Evolutionary conservation across 2,329 filamentous ascomycete species (phyloP).

Genomic region (Didymella arachidicola): DNA sequence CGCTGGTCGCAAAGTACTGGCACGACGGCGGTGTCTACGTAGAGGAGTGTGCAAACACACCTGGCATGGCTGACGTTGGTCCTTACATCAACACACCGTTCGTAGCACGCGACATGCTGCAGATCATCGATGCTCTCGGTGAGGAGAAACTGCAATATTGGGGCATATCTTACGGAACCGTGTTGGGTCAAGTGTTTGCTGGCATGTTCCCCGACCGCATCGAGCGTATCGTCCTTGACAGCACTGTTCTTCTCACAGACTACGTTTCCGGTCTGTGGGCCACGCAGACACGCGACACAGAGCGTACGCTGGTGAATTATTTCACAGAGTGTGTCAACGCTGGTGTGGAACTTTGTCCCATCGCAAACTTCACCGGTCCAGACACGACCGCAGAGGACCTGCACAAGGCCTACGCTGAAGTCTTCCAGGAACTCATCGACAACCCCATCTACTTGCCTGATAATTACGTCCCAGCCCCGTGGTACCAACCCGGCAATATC

Average conservation of each 20-base stretch:
- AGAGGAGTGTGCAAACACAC: slow-evolving; percentile 22
- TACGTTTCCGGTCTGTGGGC: slow-evolving; percentile 24
- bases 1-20: slow-evolving; percentile 20
- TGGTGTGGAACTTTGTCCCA: slow-evolving; percentile 17
- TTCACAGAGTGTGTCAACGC: slow-evolving; percentile 25
- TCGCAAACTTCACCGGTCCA: slow-evolving; percentile 24
- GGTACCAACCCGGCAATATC: slow-evolving; percentile 23
- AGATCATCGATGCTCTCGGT: slow-evolving; percentile 29
- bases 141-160: slow-evolving; percentile 39
- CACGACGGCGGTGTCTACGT: slow-evolving; percentile 19
- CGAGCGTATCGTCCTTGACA: slow-evolving; percentile 51
- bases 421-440: slow-evolving; percentile 23
- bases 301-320: slow-evolving; percentile 22
- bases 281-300: slow-evolving; percentile 21
- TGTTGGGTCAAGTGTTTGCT: slow-evolving; percentile 57
- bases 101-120: slow-evolving; percentile 28
- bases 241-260: slow-evolving; percentile 21
- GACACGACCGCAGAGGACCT: slow-evolving; percentile 22
- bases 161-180: slow-evolving; percentile 56
- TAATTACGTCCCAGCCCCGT: slow-evolving; percentile 5
- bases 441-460: slow-evolving; percentile 24
- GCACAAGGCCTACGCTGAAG: slow-evolving; percentile 15
- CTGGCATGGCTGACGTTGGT: slow-evolving; percentile 23
- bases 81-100: slow-evolving; percentile 26
- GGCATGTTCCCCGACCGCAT: slow-evolving; percentile 48